Percentiles rank a stretch among this genome's conserved stretches.
These are phyloP conservation scores for Torulaspora franciscae DNA, from an alignment of 805 yeast species.

Conservation along the genomic window DNA sequence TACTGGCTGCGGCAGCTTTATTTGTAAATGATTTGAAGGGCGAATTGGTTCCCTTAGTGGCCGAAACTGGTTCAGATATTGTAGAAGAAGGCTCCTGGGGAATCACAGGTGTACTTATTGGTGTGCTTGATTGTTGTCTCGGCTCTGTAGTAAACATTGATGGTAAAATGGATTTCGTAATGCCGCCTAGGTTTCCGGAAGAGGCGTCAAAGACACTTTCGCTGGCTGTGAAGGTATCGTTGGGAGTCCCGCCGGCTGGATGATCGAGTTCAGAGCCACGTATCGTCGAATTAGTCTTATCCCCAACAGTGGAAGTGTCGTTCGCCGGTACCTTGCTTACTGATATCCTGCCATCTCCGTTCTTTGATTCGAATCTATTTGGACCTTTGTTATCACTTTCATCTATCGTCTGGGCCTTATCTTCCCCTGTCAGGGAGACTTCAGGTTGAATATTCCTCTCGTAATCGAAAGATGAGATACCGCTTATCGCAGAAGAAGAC, in stretches of 20 bases:
- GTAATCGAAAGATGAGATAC: conserved; percentile 19
- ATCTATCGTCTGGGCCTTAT: not conserved
- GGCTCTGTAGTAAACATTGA: conserved; percentile 4
- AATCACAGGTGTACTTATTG: conserved; percentile 12
- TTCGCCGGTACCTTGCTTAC: conserved; percentile 6
- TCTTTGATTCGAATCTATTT: not conserved
- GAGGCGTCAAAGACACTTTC: conserved; percentile 12
- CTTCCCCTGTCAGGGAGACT: not conserved
- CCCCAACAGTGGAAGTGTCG: conserved; percentile 20
- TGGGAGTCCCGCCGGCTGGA: conserved; percentile 8
- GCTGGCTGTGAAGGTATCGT: conserved; percentile 9
- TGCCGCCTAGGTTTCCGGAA: conserved; percentile 6
- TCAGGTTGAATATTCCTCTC: conserved; percentile 1
- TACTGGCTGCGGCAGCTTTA: conserved; percentile 11
- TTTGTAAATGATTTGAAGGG: conserved; percentile 11
- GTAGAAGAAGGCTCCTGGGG: conserved; percentile 11
- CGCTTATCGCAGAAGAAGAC: conserved; percentile 33
- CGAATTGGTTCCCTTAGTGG: conserved; percentile 8
- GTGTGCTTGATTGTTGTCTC: conserved; percentile 6
- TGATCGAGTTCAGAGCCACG: conserved; percentile 19
- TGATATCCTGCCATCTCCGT: conserved; percentile 2
- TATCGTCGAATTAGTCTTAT: conserved; percentile 28
- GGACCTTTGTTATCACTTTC: not conserved
- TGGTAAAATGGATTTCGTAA: conserved; percentile 8
- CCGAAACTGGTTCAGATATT: conserved; percentile 6